Conservation (phyloP, 2,329 filamentous ascomycete species). For the Graphilbum fragrans region DNA sequence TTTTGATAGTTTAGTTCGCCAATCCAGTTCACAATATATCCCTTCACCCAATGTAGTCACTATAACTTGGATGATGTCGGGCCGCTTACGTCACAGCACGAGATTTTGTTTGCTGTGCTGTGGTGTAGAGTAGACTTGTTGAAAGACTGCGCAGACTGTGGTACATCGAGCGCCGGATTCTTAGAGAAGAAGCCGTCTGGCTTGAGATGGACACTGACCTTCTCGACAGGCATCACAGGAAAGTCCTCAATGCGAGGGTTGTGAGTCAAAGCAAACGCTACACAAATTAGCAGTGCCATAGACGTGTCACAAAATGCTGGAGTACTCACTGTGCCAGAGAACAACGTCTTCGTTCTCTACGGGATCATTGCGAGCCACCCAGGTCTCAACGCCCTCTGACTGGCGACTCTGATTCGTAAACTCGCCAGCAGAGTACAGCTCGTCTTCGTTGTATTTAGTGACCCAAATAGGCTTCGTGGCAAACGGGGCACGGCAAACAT, state of each 20-base stretch:
- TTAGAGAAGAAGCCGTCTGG: constrained; percentile 40
- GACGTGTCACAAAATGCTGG: too few species aligned
- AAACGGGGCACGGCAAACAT: constrained; percentile 28
- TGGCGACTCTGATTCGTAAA: constrained; percentile 32
- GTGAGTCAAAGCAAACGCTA: constrained; percentile 50
- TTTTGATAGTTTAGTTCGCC: too few species aligned
- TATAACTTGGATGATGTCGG: too few species aligned
- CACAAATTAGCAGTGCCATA: too few species aligned
- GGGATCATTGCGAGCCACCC: constrained; percentile 18
- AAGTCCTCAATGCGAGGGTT: constrained; percentile 55
- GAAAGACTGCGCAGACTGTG: constrained; percentile 22
- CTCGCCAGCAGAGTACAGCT: constrained; percentile 27
- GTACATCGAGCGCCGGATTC: constrained; percentile 38
- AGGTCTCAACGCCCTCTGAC: constrained; percentile 13
- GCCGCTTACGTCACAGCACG: too few species aligned
- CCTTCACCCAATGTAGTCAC: too few species aligned
- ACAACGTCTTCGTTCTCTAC: constrained; percentile 19
- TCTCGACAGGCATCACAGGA: constrained; percentile 56
- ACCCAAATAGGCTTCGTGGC: constrained; percentile 30
- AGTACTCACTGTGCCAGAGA: constrained; percentile 44
- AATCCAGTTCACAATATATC: too few species aligned
- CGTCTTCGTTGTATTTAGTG: constrained; percentile 28
- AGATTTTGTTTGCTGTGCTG: too few species aligned
- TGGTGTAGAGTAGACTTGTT: too few species aligned
- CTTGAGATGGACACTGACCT: constrained; percentile 34